Conservation (phyloP, 1,284 basidiomycete genomes). For the Mycena citricolor region DNA sequence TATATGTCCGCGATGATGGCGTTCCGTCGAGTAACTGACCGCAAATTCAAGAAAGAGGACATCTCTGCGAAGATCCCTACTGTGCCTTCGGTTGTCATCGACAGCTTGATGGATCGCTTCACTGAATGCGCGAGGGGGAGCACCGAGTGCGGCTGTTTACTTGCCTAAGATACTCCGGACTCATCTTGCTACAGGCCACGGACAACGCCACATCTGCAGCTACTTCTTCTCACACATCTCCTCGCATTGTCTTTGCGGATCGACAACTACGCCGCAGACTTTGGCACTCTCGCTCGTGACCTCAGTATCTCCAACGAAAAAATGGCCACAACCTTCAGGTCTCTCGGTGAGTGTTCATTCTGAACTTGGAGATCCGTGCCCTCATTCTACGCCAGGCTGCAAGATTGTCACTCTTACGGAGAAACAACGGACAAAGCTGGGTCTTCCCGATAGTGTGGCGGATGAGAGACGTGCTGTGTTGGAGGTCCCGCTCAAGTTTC, state of each 20-base stretch:
- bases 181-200: conserved; percentile 47
- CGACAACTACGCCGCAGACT: conserved; percentile 75
- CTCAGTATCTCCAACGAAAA: conserved; percentile 60
- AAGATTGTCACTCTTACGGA: conserved; percentile 59
- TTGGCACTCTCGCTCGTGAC: conserved; percentile 68
- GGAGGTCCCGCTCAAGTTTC: conserved; percentile 76
- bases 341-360: conserved; percentile 41
- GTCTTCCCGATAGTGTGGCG: conserved; percentile 58
- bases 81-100: conserved; percentile 66
- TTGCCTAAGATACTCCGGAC: conserved; percentile 8
- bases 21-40: conserved; percentile 53
- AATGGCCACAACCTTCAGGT: conserved; percentile 52
- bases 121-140: conserved; percentile 70
- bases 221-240: conserved; percentile 73
- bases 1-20: conserved; percentile 79
- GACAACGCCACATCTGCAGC: conserved; percentile 69
- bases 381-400: conserved; percentile 58
- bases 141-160: conserved; percentile 47
- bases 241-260: conserved; percentile 78
- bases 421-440: conserved; percentile 65
- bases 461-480: conserved; percentile 70
- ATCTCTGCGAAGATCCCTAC: conserved; percentile 55
- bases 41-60: conserved; percentile 47
- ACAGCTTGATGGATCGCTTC: conserved; percentile 78
- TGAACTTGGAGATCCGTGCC: background rate